Base-by-base conservation (phyloP, 352 stramenopile species). In the Globisporangium polare region DNA sequence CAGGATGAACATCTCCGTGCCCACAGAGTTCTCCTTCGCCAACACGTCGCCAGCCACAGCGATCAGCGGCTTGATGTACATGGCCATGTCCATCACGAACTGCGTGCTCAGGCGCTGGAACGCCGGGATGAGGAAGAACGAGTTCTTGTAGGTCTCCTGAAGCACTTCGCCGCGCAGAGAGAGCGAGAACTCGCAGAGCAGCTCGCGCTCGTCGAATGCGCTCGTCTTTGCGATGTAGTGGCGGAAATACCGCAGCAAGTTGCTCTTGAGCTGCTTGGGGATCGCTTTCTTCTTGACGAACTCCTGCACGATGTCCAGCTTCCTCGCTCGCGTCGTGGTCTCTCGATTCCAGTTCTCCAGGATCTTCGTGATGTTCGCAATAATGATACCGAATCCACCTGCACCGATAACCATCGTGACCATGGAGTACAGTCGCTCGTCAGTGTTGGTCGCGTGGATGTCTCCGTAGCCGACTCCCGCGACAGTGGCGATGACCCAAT, bases 381-480 rank as follows among this genome's bases (percentile, higher is more conserved):
- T 94, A 37, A 96, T 75, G 53, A 95, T 73, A 20, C 85, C 88
- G 42, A 89, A 94, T 7, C 83, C 88, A 10, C 70, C 81, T 2
- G 89, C 82, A 7, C 88, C 88, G 8, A 95, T 75, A 24, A 95
- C 58, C 51, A 89, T 85, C 18, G 83, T 75, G 15, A 75, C 62
- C 56, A 96, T 94, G 5, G 85, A 67, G 45, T 88, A 92, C 1
- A 89, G 18, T 24, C 82, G 68, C 58, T 96, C 88, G 2, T 73
- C 62, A 18, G 74, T 88, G 62, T 87, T 95, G 1, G 74, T 80
- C 7, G 86, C 78, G 51, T 88, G 72, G 9, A 96, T 74, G 47
- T 96, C 88, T 13, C 88, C 88, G 45, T 90, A 96, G 0, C 88
- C 88, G 4, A 95, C 85, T 0, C 83, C 87, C 3, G 86, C 87